Conservation (phyloP, 2,329 filamentous ascomycete species). For the Fusarium phyllophilum region DNA sequence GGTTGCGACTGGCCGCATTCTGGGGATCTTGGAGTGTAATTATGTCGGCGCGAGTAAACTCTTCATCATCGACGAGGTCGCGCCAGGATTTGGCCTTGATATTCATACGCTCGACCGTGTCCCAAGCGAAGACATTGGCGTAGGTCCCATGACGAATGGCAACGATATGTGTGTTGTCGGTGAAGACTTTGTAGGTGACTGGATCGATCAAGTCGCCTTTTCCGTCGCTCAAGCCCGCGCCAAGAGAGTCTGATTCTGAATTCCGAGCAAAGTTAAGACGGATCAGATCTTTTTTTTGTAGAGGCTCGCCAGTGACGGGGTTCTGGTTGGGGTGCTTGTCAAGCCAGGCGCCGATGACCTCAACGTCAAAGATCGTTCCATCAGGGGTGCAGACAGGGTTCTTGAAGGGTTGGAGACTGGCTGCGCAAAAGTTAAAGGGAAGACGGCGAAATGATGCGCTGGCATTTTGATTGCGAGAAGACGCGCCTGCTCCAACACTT, state of each 20-base stretch:
- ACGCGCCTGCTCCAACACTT: slow-evolving; percentile 75
- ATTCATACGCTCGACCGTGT: slow-evolving; percentile 94
- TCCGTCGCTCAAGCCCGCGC: slow-evolving; percentile 60
- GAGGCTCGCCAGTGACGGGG: slow-evolving; percentile 82
- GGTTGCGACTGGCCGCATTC: slow-evolving; percentile 82
- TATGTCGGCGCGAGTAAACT: slow-evolving; percentile 90
- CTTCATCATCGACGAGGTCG: slow-evolving; percentile 86
- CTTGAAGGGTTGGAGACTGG: slow-evolving; percentile 93
- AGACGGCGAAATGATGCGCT: slow-evolving; percentile 81
- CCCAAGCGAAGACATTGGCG: slow-evolving; percentile 96
- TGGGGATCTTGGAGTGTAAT: slow-evolving; percentile 97
- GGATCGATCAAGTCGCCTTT: slow-evolving; percentile 91
- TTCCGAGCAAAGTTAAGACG: slow-evolving; percentile 94
- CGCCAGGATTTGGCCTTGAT: slow-evolving; percentile 97
- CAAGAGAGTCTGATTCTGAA: slow-evolving; percentile 69
- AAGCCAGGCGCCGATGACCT: slow-evolving; percentile 93
- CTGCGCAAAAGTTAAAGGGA: slow-evolving; percentile 97
- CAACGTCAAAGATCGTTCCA: slow-evolving; percentile 94
- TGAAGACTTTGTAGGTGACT: slow-evolving; percentile 97
- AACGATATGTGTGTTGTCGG: slow-evolving; percentile 97
- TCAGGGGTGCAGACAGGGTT: slow-evolving; percentile 90
- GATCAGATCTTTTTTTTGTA: slow-evolving; percentile 85
- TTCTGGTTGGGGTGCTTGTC: slow-evolving; percentile 89
- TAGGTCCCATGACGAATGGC: slow-evolving; percentile 82
- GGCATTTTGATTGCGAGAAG: slow-evolving; percentile 58